Evolutionary conservation across 768 basidiomycete genomes (phyloP).

Genomic region (Nidularia pulvinata): DNA sequence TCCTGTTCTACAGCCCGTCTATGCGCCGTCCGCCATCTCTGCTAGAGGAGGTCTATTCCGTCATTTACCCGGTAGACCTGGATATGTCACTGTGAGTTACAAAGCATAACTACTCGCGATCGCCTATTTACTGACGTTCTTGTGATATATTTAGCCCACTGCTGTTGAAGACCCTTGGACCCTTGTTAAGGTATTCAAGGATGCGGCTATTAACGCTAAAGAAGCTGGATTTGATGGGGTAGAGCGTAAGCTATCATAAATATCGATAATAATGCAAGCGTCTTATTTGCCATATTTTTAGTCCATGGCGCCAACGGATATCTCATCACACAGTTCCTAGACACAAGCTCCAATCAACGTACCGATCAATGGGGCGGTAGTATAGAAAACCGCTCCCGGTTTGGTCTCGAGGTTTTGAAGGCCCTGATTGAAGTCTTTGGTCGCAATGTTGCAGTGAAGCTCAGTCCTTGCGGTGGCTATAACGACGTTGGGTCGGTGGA

Average conservation of each 20-base stretch:
- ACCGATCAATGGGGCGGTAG: no score
- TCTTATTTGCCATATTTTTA: conserved; percentile 7
- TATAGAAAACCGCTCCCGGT: conserved; percentile 54
- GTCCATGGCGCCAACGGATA: conserved; percentile 45
- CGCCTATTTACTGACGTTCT: background rate
- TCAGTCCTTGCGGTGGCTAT: conserved; percentile 40
- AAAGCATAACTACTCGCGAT: background rate
- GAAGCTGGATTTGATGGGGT: conserved; percentile 59
- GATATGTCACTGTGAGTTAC: conserved; percentile 37
- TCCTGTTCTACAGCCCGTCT: conserved; percentile 33
- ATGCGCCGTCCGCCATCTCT: conserved; percentile 40
- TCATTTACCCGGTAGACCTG: conserved; percentile 30
- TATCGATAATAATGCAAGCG: background rate
- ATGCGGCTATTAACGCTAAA: conserved; percentile 46
- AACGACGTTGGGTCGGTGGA: conserved; percentile 40
- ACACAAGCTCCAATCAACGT: conserved; percentile 44
- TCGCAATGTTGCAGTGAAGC: conserved; percentile 39
- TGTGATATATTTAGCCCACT: conserved; percentile 29
- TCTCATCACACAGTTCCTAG: conserved; percentile 49
- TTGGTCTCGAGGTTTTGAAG: conserved; percentile 50
- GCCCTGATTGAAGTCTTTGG: conserved; percentile 39
- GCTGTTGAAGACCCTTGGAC: conserved; percentile 37
- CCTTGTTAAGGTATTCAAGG: conserved; percentile 34
- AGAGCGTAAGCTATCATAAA: conserved; percentile 39
- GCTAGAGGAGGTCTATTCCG: conserved; percentile 40